phyloP scores from a whole-genome alignment of 495 filamentous ascomycete species.

The Talaromyces wortmannii region DNA sequence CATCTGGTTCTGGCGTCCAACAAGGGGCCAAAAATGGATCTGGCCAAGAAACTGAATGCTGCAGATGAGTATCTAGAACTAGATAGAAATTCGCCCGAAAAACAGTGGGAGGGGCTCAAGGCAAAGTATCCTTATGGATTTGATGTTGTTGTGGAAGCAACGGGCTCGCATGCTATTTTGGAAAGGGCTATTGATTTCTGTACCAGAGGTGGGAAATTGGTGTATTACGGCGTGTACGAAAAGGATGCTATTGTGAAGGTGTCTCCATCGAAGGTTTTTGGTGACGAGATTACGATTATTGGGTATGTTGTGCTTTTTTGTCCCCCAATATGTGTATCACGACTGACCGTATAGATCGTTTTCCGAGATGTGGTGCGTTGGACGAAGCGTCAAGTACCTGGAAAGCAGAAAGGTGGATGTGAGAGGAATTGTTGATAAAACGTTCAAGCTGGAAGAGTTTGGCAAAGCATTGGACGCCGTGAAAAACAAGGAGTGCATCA shows the following conservation, averaged over 20 bases:
- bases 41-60: slow-evolving; percentile 48
- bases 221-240: slow-evolving; percentile 52
- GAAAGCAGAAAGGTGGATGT: slow-evolving; percentile 35
- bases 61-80: slow-evolving; percentile 49
- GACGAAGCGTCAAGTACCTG: slow-evolving; percentile 49
- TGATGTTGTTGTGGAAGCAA: slow-evolving; percentile 48
- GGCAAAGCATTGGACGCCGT: slow-evolving; percentile 9
- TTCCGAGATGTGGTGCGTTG: slow-evolving; percentile 55
- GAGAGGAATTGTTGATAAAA: slow-evolving; percentile 24
- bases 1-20: slow-evolving; percentile 52
- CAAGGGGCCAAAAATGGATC: slow-evolving; percentile 48
- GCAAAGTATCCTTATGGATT: slow-evolving; percentile 52
- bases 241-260: neutral
- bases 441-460: slow-evolving; percentile 20
- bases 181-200: slow-evolving; percentile 46
- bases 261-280: neutral
- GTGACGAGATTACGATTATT: neutral
- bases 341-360: slow-evolving; percentile 39
- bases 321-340: no score
- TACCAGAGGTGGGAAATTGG: slow-evolving; percentile 49
- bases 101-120: slow-evolving; percentile 46
- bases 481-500: slow-evolving; percentile 50
- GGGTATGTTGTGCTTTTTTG: neutral
- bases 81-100: slow-evolving; percentile 32
- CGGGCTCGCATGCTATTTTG: slow-evolving; percentile 46